Base-by-base conservation (phyloP, 768 basidiomycete genomes). In the Lentinula lateritia region DNA sequence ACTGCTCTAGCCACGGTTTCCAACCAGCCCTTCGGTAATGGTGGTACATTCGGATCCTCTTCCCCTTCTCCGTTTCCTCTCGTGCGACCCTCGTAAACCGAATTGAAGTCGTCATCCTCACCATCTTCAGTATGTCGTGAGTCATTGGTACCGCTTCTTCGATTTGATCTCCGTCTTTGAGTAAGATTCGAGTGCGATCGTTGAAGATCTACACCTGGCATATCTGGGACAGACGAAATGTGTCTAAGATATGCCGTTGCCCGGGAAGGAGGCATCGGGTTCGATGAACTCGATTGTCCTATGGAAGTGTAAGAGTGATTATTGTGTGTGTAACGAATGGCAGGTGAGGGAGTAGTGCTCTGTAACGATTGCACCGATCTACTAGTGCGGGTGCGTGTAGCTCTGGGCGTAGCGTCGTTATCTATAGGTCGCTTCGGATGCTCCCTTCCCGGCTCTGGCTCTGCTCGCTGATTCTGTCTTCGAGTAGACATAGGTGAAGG, bases 181-280 rank as follows among this genome's bases (percentile, higher is more conserved):
- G 58, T 65, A 28, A 69, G 70, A 7, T 72, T 75, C 2, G 75
- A 78, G 48, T 66, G 72, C 10, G 76, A 75, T 39, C 76, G 71
- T 36, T 70, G 68, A 56, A 56, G 55, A 56, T n/a, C 15, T 13
- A 12, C 41, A 32, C 55, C 39, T 8, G 76, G 73, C 50, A 80
- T 76, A 52, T 75, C 76, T 13, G 81, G 75, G 16, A 72, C 73
- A 36, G 90, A 91, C 0, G 83, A 83, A 78, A 92, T 90, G 69
- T 91, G 89, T 36, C 89, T 83, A 10, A 92, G 80, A 68, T 90
- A 87, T 5, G 85, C 83, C 4, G 82, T 81, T 3, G 89, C 88
- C 56, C 83, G 82, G 28, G 81, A 81, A 9, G 82, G 39, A 39
- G 59, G 38, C 58, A 50, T 59, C 16, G 9, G 58, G 41, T 38